Percentiles rank a stretch among this genome's conserved stretches.
These are phyloP conservation scores for Xerocomus brunneocitrinus DNA, from an alignment of 768 basidiomycete genomes.

Conservation along the genomic window DNA sequence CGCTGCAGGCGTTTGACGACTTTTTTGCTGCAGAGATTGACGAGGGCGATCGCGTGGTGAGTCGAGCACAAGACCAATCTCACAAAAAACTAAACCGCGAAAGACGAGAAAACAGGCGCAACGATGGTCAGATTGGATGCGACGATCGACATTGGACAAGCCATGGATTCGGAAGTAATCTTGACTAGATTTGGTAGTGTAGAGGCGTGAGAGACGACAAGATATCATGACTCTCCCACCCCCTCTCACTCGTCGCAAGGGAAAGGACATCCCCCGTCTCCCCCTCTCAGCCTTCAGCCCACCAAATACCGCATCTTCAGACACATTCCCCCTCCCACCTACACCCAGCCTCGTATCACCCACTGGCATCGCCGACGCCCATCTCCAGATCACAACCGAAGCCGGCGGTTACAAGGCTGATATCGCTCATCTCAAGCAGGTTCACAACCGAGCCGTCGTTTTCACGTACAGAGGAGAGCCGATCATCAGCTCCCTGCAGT, in stretches of 20 bases:
- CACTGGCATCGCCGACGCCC: slow-evolving; percentile 59
- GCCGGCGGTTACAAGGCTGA: slow-evolving; percentile 27
- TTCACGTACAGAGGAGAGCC: slow-evolving; percentile 44
- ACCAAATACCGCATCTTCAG: slow-evolving; percentile 61
- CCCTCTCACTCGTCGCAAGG: slow-evolving; percentile 47
- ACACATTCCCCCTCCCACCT: slow-evolving; percentile 62
- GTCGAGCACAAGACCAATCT: slow-evolving; percentile 3
- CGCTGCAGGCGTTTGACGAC: slow-evolving; percentile 54
- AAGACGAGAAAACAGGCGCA: slow-evolving; percentile 24
- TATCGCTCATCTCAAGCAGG: slow-evolving; percentile 35
- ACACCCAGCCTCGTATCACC: slow-evolving; percentile 69
- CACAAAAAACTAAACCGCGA: slow-evolving; percentile 5
- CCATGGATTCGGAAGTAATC: slow-evolving; percentile 19
- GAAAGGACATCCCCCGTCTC: slow-evolving; percentile 63
- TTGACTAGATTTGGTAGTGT: background rate
- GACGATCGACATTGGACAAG: slow-evolving; percentile 9
- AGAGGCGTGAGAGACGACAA: slow-evolving; percentile 3
- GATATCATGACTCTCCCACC: background rate
- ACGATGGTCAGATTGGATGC: slow-evolving; percentile 30
- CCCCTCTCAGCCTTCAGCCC: slow-evolving; percentile 74
- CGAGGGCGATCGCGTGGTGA: slow-evolving; percentile 21
- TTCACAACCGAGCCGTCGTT: slow-evolving; percentile 60
- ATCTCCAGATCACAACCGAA: slow-evolving; percentile 45
- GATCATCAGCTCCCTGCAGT: slow-evolving; percentile 39
- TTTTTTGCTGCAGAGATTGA: slow-evolving; percentile 46